Evolutionary conservation across 140 eudicot species (phyloP), one percentile per base, ranked within the genome.

Genomic region (Anethum foeniculum): DNA sequence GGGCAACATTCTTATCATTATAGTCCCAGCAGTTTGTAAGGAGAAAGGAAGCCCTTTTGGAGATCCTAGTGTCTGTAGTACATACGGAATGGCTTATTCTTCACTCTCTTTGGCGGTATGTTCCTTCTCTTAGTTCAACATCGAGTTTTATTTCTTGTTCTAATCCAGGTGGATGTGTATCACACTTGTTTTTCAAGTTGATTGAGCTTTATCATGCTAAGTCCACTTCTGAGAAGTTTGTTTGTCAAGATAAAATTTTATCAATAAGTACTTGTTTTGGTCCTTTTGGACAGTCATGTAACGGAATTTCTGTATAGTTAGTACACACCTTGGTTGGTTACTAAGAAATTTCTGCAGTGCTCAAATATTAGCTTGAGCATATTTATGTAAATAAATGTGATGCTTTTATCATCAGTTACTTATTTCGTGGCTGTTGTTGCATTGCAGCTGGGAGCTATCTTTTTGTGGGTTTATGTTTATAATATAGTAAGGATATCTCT

Each of bases 101-200:
- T 90, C 98, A 54, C 87, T 94, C 81, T 94, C 96, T 36, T 72
- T 87, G 92, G 97, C 98, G 62, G 98, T 90, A 94, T 74, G 94
- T 83, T 12, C 52, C 64, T 46, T 73, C 23, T 2, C n/a, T 25
- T 60, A 60, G 28, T 23, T n/a, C 69, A 60, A 60, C 4, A 34
- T 60, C 16, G 13, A n/a, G 32, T 60, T 0, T 25, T 28, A 14
- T 67, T 27, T 4, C 43, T 12, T 30, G 73, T 28, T 30, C 39
- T 27, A 67, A 12, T 2, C 5, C 19, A 10, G 46, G 13, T 71
- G 47, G 13, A 58, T 13, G 13, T 25, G 16, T 60, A 60, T 25
- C 69, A 56, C 68, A 58, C 15, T 58, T n/a, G 23, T 2, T 21
- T 23, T 11, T 23, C 65, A 56, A 23, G 67, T 23, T 21, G 67